Conservation (phyloP, 2,329 filamentous ascomycete species). For the Aspergillus candidus region DNA sequence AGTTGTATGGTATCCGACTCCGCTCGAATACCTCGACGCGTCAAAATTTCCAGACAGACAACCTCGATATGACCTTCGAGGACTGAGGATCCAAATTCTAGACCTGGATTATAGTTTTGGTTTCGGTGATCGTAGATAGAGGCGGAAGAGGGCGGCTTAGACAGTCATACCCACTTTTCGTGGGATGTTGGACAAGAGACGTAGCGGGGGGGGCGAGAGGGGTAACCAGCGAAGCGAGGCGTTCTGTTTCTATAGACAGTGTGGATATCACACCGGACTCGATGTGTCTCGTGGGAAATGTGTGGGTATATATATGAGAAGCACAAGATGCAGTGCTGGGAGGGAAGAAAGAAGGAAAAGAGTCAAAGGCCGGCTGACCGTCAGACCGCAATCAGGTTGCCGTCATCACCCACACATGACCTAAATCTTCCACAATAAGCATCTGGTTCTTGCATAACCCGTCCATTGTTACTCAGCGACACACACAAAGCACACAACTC, state of each 20-base stretch:
- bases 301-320: constrained; percentile 4
- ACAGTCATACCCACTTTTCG: constrained; percentile 15
- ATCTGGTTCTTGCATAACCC: no score
- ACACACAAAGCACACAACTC: no score
- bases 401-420: constrained; percentile 12
- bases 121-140: neutral
- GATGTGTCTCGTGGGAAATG: constrained; percentile 1
- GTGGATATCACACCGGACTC: neutral
- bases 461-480: no score
- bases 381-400: constrained; percentile 13
- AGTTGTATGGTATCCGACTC: constrained; percentile 2
- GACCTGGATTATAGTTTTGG: neutral
- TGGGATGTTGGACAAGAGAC: constrained; percentile 11
- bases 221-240: constrained; percentile 7
- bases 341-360: constrained; percentile 6
- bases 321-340: constrained; percentile 12
- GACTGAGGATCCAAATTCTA: no score
- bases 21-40: constrained; percentile 9
- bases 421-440: neutral
- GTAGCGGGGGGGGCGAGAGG: constrained; percentile 14
- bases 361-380: constrained; percentile 7
- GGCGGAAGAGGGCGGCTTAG: constrained; percentile 6
- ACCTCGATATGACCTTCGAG: neutral
- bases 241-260: neutral
- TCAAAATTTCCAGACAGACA: constrained; percentile 3